Conservation (phyloP, 495 filamentous ascomycete species). For the Podospora conica region DNA sequence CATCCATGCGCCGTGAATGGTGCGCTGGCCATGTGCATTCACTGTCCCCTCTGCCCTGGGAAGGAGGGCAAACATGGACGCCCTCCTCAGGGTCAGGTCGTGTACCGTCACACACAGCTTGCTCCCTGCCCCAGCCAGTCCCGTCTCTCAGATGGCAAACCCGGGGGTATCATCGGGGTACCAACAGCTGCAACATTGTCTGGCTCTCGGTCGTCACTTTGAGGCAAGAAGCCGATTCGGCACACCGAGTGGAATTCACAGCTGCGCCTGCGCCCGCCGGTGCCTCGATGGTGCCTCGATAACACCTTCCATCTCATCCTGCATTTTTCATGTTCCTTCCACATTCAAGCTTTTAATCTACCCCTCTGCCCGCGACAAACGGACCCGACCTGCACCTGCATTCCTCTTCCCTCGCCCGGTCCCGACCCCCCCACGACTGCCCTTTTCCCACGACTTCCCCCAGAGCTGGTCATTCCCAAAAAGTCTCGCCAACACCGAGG, state of each 20-base stretch:
- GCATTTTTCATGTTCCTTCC: not conserved
- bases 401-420: no score
- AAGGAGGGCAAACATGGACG: not conserved
- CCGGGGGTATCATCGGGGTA: no score
- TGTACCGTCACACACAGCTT: not conserved
- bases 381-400: not conserved
- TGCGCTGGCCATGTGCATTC: not conserved
- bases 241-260: not conserved
- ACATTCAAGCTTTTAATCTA: not conserved
- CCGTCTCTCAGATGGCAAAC: not conserved
- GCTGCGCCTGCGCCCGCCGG: not conserved
- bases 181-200: not conserved
- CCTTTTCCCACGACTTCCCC: not conserved
- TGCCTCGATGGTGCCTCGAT: not conserved
- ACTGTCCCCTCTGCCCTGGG: not conserved
- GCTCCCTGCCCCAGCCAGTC: not conserved
- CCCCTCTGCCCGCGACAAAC: not conserved
- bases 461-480: no score
- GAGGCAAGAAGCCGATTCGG: not conserved
- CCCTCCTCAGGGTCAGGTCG: not conserved
- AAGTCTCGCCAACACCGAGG: not conserved
- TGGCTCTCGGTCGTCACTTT: not conserved
- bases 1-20: not conserved
- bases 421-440: not conserved
- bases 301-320: not conserved